A percentile compares a stretch with the other conserved stretches of the same genome.
phyloP scores from a whole-genome alignment of 2,329 filamentous ascomycete species.

The Penicillium sp. region DNA sequence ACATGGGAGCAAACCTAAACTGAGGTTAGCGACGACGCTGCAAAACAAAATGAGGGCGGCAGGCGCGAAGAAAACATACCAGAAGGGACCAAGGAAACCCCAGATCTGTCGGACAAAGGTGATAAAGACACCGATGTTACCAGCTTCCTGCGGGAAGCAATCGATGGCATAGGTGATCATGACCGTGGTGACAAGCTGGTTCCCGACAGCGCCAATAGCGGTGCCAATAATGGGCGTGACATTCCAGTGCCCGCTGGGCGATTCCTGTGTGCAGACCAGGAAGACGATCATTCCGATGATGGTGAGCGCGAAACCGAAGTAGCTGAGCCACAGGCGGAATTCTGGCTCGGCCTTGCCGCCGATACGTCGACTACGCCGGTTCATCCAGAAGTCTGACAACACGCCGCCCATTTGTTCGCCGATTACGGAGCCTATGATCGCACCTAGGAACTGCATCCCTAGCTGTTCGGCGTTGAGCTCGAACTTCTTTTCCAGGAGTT shows the following conservation, averaged over 20 bases:
- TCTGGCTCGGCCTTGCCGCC: constrained; percentile 43
- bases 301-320: constrained; percentile 45
- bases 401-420: constrained; percentile 55
- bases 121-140: constrained; percentile 54
- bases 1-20: constrained; percentile 30
- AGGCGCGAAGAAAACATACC: constrained; percentile 19
- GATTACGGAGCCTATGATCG: constrained; percentile 52
- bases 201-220: constrained; percentile 48
- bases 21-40: constrained; percentile 10
- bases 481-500: constrained; percentile 50
- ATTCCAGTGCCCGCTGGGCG: constrained; percentile 43
- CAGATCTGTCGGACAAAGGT: constrained; percentile 45
- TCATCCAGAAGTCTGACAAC: constrained; percentile 52
- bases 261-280: constrained; percentile 46
- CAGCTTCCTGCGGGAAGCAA: constrained; percentile 48
- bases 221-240: constrained; percentile 51
- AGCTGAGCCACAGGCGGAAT: constrained; percentile 51
- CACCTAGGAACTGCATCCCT: constrained; percentile 51
- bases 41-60: not conserved
- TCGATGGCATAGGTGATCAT: constrained; percentile 55
- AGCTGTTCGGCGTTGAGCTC: constrained; percentile 51
- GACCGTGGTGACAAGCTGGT: constrained; percentile 56
- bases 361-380: constrained; percentile 22
- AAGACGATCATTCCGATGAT: constrained; percentile 52
- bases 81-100: constrained; percentile 35